Conservation (phyloP, 805 yeast species). For the Yamadazyma sp. region DNA sequence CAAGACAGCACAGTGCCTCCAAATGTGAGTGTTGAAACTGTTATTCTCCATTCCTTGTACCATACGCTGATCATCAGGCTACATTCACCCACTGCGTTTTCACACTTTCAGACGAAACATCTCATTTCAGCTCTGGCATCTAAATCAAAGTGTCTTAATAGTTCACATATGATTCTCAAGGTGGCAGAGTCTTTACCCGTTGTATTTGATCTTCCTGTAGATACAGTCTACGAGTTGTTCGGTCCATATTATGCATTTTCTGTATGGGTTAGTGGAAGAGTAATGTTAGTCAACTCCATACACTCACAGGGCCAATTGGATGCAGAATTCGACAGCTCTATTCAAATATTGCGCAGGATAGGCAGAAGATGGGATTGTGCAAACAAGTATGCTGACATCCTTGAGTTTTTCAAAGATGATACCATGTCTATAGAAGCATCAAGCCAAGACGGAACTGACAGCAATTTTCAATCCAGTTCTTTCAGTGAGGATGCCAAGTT, state of each 20-base stretch:
- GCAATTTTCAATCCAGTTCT: conserved; percentile 4
- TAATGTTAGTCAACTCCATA: conserved; percentile 16
- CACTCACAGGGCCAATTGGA: conserved; percentile 11
- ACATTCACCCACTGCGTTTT: conserved; percentile 18
- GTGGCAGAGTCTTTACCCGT: conserved; percentile 11
- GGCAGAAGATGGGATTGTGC: conserved; percentile 20
- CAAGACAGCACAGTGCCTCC: conserved; percentile 6
- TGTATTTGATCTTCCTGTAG: conserved; percentile 8
- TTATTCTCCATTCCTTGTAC: conserved; percentile 17
- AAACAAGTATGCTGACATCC: conserved; percentile 18
- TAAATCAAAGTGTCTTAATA: conserved; percentile 13
- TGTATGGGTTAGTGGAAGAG: conserved; percentile 20
- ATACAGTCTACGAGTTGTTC: conserved; percentile 13
- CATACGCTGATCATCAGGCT: conserved; percentile 18
- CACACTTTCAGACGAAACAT: conserved; percentile 15
- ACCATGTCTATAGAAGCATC: conserved; percentile 12
- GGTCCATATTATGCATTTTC: conserved; percentile 21
- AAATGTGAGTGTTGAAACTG: conserved; percentile 9
- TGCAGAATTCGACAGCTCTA: conserved; percentile 15
- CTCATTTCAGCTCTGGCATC: conserved; percentile 18
- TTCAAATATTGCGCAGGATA: conserved; percentile 12
- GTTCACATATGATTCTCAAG: conserved; percentile 13
- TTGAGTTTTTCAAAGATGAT: conserved; percentile 18
- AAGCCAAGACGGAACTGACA: conserved; percentile 13
- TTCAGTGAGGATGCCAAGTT: conserved; percentile 16